Evolutionary conservation across 2,329 filamentous ascomycete genomes (phyloP).

Genomic region (Pseudogymnoascus sp.): DNA sequence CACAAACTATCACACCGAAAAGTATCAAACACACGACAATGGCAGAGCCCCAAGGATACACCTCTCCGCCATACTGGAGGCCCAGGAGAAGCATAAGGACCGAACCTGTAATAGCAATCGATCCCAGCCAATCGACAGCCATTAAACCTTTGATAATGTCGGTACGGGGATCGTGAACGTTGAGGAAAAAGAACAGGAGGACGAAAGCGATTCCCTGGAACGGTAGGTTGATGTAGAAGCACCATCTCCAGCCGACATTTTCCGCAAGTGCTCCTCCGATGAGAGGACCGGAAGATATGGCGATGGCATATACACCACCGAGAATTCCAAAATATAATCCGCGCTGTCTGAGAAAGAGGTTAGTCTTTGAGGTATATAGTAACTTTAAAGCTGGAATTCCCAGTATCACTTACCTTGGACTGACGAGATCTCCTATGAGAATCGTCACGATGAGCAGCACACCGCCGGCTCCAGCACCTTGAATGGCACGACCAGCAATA

Average conservation of each 20-base stretch:
- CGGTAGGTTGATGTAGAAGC: slow-evolving; percentile 42
- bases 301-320: slow-evolving; percentile 54
- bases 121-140: slow-evolving; percentile 11
- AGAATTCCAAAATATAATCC: slow-evolving; percentile 54
- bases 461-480: slow-evolving; percentile 56
- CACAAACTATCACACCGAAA: slow-evolving; percentile 46
- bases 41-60: slow-evolving; percentile 54
- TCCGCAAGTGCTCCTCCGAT: slow-evolving; percentile 56
- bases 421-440: slow-evolving; percentile 43
- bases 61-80: slow-evolving; percentile 44
- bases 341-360: slow-evolving; percentile 32
- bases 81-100: slow-evolving; percentile 64
- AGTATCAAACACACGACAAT: slow-evolving; percentile 69
- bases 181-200: slow-evolving; percentile 51
- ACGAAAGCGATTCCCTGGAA: slow-evolving; percentile 48
- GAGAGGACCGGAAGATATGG: slow-evolving; percentile 51
- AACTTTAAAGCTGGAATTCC: slow-evolving; percentile 10
- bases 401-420: not conserved
- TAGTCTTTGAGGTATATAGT: slow-evolving; percentile 10
- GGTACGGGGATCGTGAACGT: slow-evolving; percentile 42
- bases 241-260: slow-evolving; percentile 53
- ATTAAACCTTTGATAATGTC: slow-evolving; percentile 12
- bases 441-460: slow-evolving; percentile 57
- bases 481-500: slow-evolving; percentile 51
- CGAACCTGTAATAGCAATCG: slow-evolving; percentile 51